A percentile compares a stretch with the other conserved stretches of the same genome.
Conservation (phyloP, 345 rosid species). For the Raphanus sativus region DNA sequence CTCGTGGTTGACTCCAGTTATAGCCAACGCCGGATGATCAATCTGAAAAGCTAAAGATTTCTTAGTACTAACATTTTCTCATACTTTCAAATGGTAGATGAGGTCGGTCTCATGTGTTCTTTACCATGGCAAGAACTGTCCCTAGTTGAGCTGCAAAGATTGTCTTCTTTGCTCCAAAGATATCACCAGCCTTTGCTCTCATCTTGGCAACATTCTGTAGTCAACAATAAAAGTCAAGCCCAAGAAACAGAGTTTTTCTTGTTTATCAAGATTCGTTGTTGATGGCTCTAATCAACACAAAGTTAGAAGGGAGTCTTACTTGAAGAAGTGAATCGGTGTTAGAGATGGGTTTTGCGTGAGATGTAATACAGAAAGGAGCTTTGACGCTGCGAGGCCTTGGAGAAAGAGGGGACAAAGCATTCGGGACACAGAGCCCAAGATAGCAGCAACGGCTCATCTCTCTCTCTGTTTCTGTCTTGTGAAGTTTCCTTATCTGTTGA, state of each 20-base stretch:
- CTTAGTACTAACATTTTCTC: not conserved
- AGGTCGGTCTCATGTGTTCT: not conserved
- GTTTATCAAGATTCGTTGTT: not conserved
- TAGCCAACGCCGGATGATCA: constrained; percentile 72
- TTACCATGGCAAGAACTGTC: constrained; percentile 57
- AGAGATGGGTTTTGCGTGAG: constrained; percentile 30
- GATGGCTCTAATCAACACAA: not conserved
- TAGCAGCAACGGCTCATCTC: constrained; percentile 40
- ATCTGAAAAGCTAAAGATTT: constrained; percentile 37
- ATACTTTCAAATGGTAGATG: not conserved
- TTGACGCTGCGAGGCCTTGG: constrained; percentile 26
- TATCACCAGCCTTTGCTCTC: constrained; percentile 23
- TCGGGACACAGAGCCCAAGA: constrained; percentile 35
- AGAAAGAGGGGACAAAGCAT: constrained; percentile 42
- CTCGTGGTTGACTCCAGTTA: constrained; percentile 73
- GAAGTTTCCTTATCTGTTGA: constrained; percentile 30
- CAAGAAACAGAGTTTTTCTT: not conserved
- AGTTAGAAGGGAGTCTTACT: constrained; percentile 21
- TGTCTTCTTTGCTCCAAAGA: constrained; percentile 39
- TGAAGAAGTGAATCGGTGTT: constrained; percentile 22
- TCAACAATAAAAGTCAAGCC: not conserved
- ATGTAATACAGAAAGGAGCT: constrained; percentile 29
- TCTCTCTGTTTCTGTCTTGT: constrained; percentile 6
- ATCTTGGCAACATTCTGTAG: constrained; percentile 38
- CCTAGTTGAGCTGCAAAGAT: constrained; percentile 57